These are phyloP conservation scores for Herpotrichia juniperi DNA, from an alignment of 2,329 filamentous ascomycete species.

Conservation along the genomic window DNA sequence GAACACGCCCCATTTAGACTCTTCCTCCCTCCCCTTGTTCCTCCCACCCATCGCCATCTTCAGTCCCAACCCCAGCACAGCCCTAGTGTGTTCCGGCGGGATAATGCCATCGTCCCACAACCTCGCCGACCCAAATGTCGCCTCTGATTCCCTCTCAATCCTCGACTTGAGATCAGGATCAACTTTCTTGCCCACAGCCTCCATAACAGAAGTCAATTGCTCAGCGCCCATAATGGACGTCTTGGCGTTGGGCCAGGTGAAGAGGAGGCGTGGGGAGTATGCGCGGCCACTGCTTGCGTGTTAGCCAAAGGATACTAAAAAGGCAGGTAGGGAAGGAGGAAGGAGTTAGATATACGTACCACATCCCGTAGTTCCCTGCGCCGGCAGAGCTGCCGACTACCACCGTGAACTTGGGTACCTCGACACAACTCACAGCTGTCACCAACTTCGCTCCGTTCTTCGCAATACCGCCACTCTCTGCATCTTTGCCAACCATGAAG, in stretches of 20 bases:
- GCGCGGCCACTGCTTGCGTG: constrained; percentile 70
- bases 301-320: not conserved
- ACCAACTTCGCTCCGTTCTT: constrained; percentile 98
- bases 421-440: constrained; percentile 89
- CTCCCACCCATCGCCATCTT: constrained; percentile 52
- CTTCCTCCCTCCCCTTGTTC: constrained; percentile 37
- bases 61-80: constrained; percentile 56
- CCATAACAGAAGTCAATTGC: constrained; percentile 92
- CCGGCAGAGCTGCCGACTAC: constrained; percentile 93
- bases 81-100: constrained; percentile 55
- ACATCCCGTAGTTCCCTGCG: constrained; percentile 99
- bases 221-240: constrained; percentile 96
- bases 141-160: constrained; percentile 90
- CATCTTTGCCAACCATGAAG: constrained; percentile 96
- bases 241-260: constrained; percentile 98
- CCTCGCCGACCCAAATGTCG: constrained; percentile 83
- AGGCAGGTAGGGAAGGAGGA: not conserved
- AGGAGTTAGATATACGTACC: constrained; percentile 51
- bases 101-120: constrained; percentile 75
- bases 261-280: constrained; percentile 88
- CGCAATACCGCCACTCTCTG: constrained; percentile 92
- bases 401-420: constrained; percentile 96
- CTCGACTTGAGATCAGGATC: constrained; percentile 81
- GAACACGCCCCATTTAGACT: constrained; percentile 47
- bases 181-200: constrained; percentile 82